A percentile compares a stretch with the other conserved stretches of the same genome.
phyloP scores from a whole-genome alignment of 2,329 filamentous ascomycete genomes.

The Penicillium brasilianum region DNA sequence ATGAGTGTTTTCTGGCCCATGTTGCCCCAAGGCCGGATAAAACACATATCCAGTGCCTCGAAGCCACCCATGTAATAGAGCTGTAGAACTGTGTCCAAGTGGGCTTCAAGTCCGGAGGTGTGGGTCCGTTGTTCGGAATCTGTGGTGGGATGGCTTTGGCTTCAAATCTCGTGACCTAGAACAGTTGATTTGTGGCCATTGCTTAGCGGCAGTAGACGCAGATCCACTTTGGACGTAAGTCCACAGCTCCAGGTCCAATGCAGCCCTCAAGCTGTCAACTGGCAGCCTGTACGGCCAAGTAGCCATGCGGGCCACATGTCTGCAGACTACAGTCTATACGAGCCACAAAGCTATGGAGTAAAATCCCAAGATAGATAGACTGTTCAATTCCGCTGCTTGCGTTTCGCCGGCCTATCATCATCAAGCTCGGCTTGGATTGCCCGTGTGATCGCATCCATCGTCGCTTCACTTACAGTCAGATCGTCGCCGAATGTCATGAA shows the following conservation, averaged over 20 bases:
- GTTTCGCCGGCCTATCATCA: slow-evolving; percentile 11
- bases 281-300: slow-evolving; percentile 3
- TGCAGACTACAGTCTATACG: neutral
- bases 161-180: slow-evolving; percentile 9
- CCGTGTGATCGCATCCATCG: slow-evolving; percentile 12
- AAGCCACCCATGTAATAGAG: slow-evolving; percentile 14
- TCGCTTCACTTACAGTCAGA: slow-evolving; percentile 14
- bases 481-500: slow-evolving; percentile 24
- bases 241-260: neutral
- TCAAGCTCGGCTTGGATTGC: slow-evolving; percentile 8
- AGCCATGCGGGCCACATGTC: neutral
- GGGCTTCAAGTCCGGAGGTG: slow-evolving; percentile 14
- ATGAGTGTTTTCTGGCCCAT: slow-evolving; percentile 11
- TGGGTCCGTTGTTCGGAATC: slow-evolving; percentile 7
- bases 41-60: slow-evolving; percentile 12
- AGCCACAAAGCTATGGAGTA: neutral
- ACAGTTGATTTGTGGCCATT: slow-evolving; percentile 6
- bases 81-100: slow-evolving; percentile 11
- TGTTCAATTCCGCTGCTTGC: slow-evolving; percentile 3
- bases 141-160: slow-evolving; percentile 11
- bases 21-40: slow-evolving; percentile 7
- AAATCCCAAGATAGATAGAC: neutral
- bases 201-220: neutral
- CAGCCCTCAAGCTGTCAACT: slow-evolving; percentile 4
- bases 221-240: slow-evolving; percentile 12